phyloP scores from a whole-genome alignment of 1,139 yeast genomes.

The Taiozyma sp. region DNA sequence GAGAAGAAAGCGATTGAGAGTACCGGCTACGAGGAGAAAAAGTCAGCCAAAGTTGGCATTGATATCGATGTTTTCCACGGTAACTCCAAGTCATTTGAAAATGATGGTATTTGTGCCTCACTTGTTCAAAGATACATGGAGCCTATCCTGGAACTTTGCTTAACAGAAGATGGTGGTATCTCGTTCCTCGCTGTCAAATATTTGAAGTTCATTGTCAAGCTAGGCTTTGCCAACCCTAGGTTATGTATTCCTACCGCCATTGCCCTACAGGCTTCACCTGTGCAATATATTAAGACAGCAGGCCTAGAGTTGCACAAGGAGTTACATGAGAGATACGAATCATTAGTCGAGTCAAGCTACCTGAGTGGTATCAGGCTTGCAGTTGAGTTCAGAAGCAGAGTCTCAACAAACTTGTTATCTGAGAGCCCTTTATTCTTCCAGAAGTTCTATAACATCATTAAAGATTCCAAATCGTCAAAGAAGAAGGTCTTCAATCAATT shows the following conservation, averaged over 20 bases:
- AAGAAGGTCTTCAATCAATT: slow-evolving; percentile 40
- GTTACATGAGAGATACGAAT: slow-evolving; percentile 62
- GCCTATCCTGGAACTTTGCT: slow-evolving; percentile 44
- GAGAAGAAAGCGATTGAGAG: slow-evolving; percentile 41
- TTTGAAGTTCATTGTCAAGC: slow-evolving; percentile 47
- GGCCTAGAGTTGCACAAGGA: slow-evolving; percentile 52
- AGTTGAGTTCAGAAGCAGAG: slow-evolving; percentile 32
- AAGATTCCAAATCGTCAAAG: slow-evolving; percentile 38
- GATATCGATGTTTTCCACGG: slow-evolving; percentile 57
- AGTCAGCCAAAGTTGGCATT: slow-evolving; percentile 27
- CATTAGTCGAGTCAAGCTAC: slow-evolving; percentile 62
- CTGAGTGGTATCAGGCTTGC: slow-evolving; percentile 61
- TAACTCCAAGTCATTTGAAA: slow-evolving; percentile 37
- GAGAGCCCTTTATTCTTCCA: slow-evolving; percentile 23
- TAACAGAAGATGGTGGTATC: slow-evolving; percentile 38
- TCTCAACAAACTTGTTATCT: slow-evolving; percentile 4
- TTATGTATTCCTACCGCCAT: slow-evolving; percentile 62
- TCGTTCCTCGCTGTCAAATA: slow-evolving; percentile 50
- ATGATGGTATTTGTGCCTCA: slow-evolving; percentile 72
- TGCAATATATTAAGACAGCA: slow-evolving; percentile 36
- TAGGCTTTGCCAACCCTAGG: slow-evolving; percentile 76
- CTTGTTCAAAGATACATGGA: slow-evolving; percentile 59
- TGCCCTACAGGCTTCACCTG: slow-evolving; percentile 59
- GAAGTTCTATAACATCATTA: slow-evolving; percentile 40
- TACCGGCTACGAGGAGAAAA: slow-evolving; percentile 33